A percentile compares a stretch with the other conserved stretches of the same genome.
These are phyloP conservation scores for Tylopilus rubrobrunneus DNA, from an alignment of 768 basidiomycete genomes.

Conservation along the genomic window DNA sequence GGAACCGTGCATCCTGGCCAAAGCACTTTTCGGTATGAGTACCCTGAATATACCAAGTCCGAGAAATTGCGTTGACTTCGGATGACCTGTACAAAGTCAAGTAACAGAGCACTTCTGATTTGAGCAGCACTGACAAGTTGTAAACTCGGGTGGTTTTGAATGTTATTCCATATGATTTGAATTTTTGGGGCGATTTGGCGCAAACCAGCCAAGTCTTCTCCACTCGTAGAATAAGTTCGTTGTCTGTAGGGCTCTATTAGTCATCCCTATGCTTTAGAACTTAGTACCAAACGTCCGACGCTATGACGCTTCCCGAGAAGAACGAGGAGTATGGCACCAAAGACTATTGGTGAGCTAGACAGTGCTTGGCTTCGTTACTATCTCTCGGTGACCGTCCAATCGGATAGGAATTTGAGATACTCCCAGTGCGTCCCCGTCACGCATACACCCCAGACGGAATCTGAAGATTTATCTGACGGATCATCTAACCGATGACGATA, in stretches of 20 bases:
- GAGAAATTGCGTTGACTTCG: conserved; percentile 13
- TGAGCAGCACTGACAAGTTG: neutral
- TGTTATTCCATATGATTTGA: conserved; percentile 10
- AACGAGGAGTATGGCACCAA: conserved; percentile 69
- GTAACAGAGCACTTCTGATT: neutral
- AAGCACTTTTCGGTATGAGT: too few species aligned
- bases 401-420: conserved; percentile 64
- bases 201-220: too few species aligned
- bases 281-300: too few species aligned
- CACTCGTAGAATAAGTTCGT: too few species aligned
- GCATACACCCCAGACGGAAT: neutral
- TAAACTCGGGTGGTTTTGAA: conserved; percentile 31
- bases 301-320: conserved; percentile 46
- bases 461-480: neutral
- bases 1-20: too few species aligned
- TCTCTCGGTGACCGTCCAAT: neutral
- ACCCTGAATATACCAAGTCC: too few species aligned
- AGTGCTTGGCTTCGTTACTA: too few species aligned
- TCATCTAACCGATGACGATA: conserved; percentile 24
- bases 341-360: conserved; percentile 58
- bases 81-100: conserved; percentile 27
- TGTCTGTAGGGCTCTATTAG: too few species aligned
- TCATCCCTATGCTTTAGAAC: too few species aligned
- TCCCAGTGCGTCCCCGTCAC: conserved; percentile 43
- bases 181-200: too few species aligned